Percentiles rank a stretch among this genome's conserved stretches.
These are phyloP conservation scores for Claviceps capensis DNA, from an alignment of 2,329 filamentous ascomycete species.

Conservation along the genomic window DNA sequence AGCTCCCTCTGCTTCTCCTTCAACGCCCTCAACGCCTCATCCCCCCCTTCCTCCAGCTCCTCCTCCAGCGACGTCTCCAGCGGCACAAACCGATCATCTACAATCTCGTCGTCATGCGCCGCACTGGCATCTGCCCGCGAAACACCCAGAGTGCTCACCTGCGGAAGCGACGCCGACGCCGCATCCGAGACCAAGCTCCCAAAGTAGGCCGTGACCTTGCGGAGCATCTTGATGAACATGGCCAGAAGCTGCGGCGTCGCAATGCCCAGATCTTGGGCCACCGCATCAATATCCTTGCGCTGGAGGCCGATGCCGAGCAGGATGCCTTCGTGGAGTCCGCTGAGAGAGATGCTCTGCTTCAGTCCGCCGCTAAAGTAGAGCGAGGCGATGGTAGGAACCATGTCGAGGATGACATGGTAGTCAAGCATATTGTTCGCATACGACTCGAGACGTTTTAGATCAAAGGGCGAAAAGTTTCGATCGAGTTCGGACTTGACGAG, in stretches of 20 bases:
- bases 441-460: conserved; percentile 85
- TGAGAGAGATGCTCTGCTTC: conserved; percentile 52
- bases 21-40: conserved; percentile 58
- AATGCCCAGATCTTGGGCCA: conserved; percentile 67
- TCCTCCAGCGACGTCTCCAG: conserved; percentile 61
- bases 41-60: conserved; percentile 71
- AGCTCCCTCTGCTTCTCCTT: conserved; percentile 72
- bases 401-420: conserved; percentile 91
- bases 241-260: conserved; percentile 70
- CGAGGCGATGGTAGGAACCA: conserved; percentile 68
- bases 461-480: conserved; percentile 69
- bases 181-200: conserved; percentile 60
- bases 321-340: conserved; percentile 73
- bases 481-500: conserved; percentile 69
- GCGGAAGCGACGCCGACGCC: conserved; percentile 52
- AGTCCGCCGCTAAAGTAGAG: conserved; percentile 78
- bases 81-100: conserved; percentile 54
- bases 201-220: conserved; percentile 75
- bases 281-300: conserved; percentile 68
- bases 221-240: conserved; percentile 93
- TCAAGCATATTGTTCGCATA: conserved; percentile 97
- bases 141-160: conserved; percentile 41
- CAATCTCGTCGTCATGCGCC: conserved; percentile 55
- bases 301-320: conserved; percentile 86
- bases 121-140: conserved; percentile 45